A percentile compares a stretch with the other conserved stretches of the same genome.
These are phyloP conservation scores for Fusarium transvaalense DNA, from an alignment of 2,329 filamentous ascomycete genomes.

Conservation along the genomic window DNA sequence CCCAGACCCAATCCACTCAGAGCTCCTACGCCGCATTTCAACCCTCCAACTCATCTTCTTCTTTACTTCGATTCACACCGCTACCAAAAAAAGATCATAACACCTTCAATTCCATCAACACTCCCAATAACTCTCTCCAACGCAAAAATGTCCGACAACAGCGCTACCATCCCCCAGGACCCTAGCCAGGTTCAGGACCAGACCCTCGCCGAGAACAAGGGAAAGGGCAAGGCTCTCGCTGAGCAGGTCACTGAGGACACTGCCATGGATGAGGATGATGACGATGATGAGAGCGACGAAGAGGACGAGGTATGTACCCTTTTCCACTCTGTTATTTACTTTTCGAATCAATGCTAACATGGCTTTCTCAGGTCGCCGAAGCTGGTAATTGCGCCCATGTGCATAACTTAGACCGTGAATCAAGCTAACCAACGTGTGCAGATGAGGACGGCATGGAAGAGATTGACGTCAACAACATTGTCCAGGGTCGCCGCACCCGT, in stretches of 20 bases:
- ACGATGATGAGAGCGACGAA: slow-evolving; percentile 59
- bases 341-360: slow-evolving; percentile 43
- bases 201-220: slow-evolving; percentile 73
- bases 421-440: slow-evolving; percentile 57
- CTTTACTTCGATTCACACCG: slow-evolving; percentile 28
- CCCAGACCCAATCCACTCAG: slow-evolving; percentile 32
- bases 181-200: slow-evolving; percentile 55
- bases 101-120: slow-evolving; percentile 10
- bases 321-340: not conserved
- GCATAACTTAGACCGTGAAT: slow-evolving; percentile 21
- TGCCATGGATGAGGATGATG: slow-evolving; percentile 81
- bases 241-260: slow-evolving; percentile 67
- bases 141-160: slow-evolving; percentile 64
- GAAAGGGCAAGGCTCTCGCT: slow-evolving; percentile 83
- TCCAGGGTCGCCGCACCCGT: slow-evolving; percentile 84
- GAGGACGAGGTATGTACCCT: slow-evolving; percentile 50
- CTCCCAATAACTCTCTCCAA: slow-evolving; percentile 1
- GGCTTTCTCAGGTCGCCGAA: slow-evolving; percentile 45
- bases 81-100: slow-evolving; percentile 15
- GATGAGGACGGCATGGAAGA: slow-evolving; percentile 89
- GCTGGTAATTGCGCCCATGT: slow-evolving; percentile 45
- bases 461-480: slow-evolving; percentile 91
- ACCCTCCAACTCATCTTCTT: slow-evolving; percentile 34
- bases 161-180: slow-evolving; percentile 61
- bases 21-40: slow-evolving; percentile 47